Evolutionary conservation across 345 rosid genomes (phyloP), one percentile per base, ranked within the genome.

Genomic region (Corchorus capsularis): DNA sequence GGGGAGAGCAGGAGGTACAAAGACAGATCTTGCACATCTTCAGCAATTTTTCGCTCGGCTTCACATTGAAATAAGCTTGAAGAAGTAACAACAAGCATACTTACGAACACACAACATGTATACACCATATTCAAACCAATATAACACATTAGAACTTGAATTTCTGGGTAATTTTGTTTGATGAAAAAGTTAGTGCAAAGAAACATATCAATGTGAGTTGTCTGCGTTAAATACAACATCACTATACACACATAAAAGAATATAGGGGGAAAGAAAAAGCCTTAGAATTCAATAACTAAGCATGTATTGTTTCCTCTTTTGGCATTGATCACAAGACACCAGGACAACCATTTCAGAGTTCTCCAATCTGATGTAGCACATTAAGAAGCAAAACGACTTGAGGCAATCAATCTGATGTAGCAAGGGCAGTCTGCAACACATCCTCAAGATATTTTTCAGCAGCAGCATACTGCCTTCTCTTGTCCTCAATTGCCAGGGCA

Each of bases 391-490:
- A 69, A n/a, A 67, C 2, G 0, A 35, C 17, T 19, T 9, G 17
- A 34, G 61, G 10, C 61, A 70, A 52, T 70, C 73, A 86, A 65
- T 84, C 91, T 13, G 79, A 66, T 0, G 94, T 77, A 45, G 87
- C 84, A 77, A 94, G 96, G 39, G 95, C 95, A 12, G 96, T 88
- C 8, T 93, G 98, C 76, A 94, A 76, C 52, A 94, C 93, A 63
- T 94, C 97, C 86, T 91, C 98, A 59, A 94, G 90, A 81, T 94
- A 88, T 84, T 94, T 91, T 82, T 94, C 98, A 10, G 94, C 97
- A 2, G 90, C 95, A 72, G 95, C 91, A 75, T 87, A 93, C 83
- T 91, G 93, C 83, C 98, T 83, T 79, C 87, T 94, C 87, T 90
- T 94, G 83, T 93, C 98, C 88, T 94, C 98, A 8, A 94, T 94